Evolutionary conservation across 306 rosid genomes (phyloP), one percentile per base, ranked within the genome.

Genomic region (Inga laurina): DNA sequence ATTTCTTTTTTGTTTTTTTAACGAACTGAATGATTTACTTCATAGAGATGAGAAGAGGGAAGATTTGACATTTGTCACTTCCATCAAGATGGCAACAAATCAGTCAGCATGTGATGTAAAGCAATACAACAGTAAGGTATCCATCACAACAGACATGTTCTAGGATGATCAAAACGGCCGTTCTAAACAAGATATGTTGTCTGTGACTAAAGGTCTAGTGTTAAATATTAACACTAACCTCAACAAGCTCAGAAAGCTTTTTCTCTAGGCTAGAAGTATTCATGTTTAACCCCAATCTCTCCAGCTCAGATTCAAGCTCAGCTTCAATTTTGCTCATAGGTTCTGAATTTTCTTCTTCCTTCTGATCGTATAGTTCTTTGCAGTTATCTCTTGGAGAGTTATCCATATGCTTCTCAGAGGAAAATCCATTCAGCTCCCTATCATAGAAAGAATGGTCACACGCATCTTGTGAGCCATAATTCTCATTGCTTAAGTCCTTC

Each of bases 291-390:
- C 93, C 97, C 84, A 94, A 77, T 77, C 93, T 90, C 91, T 90
- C 93, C 59, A 94, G 94, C 83, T 94, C 98, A 49, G 93, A 97
- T 91, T 94, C 97, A 85, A 94, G 98, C 85, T 94, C 98, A 15
- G 97, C 97, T 79, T 94, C 98, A 85, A 94, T 94, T 92, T 91
- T 91, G 80, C 94, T 91, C 77, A 89, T 86, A 21, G 85, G 79
- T 56, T 90, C 96, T 19, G 91, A 91, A 75, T 76, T 78, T 82
- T 88, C 94, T 76, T 87, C 93, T 78, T 87, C 91, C 79, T 88
- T 90, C 70, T 61, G 88, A 76, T 87, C 75, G 73, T 72, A 79
- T 43, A 78, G 71, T 73, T 81, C 87, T 77, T 56, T 79, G 73
- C 79, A 79, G 62, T 73, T 85, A 68, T 35, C 41, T 81, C 67